phyloP scores from a whole-genome alignment of 768 basidiomycete species.

The Suillus occidentalis region DNA sequence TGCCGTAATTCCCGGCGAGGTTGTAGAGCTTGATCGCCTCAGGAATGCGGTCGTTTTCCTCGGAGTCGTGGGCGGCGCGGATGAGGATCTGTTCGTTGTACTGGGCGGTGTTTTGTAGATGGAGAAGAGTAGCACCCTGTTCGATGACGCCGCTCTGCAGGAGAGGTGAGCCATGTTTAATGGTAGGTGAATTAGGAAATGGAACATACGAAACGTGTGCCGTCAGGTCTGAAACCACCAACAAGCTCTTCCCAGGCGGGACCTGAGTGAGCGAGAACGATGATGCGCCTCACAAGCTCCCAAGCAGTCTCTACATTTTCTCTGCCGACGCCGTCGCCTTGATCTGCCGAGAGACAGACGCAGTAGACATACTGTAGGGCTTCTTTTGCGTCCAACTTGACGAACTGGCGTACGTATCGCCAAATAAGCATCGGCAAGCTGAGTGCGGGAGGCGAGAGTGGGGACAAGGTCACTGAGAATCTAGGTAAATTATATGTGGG shows the following conservation, averaged over 20 bases:
- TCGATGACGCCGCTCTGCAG: slow-evolving; percentile 83
- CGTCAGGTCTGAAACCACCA: slow-evolving; percentile 89
- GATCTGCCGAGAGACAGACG: slow-evolving; percentile 75
- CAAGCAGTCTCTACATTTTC: slow-evolving; percentile 83
- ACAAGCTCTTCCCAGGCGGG: slow-evolving; percentile 91
- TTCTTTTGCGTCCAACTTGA: slow-evolving; percentile 89
- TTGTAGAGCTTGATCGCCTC: slow-evolving; percentile 97
- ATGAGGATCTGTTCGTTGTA: slow-evolving; percentile 84
- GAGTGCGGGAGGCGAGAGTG: slow-evolving; percentile 67
- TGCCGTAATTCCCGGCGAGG: slow-evolving; percentile 86
- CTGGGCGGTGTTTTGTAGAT: slow-evolving; percentile 60
- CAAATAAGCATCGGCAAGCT: slow-evolving; percentile 85
- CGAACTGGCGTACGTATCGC: slow-evolving; percentile 92
- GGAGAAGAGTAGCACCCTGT: slow-evolving; percentile 74
- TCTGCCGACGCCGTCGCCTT: slow-evolving; percentile 66
- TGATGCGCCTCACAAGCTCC: slow-evolving; percentile 77
- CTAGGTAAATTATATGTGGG: background rate
- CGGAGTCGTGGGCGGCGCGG: slow-evolving; percentile 77
- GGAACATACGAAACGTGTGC: slow-evolving; percentile 77
- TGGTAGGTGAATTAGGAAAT: background rate
- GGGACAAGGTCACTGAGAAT: slow-evolving; percentile 62
- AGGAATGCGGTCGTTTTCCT: slow-evolving; percentile 79
- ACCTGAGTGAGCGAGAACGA: slow-evolving; percentile 75
- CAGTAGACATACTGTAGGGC: slow-evolving; percentile 95
- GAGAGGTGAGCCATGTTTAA: slow-evolving; percentile 4